Conservation (phyloP, 257 asterid genomes). For the Ilex asprella region DNA sequence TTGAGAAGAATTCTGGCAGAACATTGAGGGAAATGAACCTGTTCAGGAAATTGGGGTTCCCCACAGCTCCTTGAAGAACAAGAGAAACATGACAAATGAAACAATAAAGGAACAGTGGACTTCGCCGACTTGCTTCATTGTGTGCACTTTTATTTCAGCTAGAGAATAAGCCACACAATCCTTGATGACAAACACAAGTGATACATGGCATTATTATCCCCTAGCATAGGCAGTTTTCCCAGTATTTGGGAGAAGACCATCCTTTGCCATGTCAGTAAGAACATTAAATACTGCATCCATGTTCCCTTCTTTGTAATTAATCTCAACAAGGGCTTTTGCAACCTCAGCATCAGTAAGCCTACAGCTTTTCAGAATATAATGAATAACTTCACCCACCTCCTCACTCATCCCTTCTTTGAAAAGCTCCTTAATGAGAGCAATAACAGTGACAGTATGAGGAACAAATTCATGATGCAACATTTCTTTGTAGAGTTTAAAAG, state of each 20-base stretch:
- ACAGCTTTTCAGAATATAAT: conserved; percentile 51
- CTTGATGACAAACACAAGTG: not conserved
- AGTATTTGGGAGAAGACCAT: conserved; percentile 81
- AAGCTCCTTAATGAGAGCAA: conserved; percentile 60
- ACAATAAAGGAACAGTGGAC: too few relatives aligned
- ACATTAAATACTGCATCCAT: conserved; percentile 58
- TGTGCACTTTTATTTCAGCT: too few relatives aligned
- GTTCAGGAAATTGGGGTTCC: too few relatives aligned
- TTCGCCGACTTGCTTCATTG: too few relatives aligned
- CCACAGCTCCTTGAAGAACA: too few relatives aligned
- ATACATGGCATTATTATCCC: not conserved
- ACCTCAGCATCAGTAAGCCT: conserved; percentile 55
- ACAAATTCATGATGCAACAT: conserved; percentile 44
- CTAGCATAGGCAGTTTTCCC: conserved; percentile 28
- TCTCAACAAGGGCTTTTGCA: conserved; percentile 63
- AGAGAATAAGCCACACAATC: too few relatives aligned
- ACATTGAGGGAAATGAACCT: too few relatives aligned
- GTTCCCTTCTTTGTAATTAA: conserved; percentile 73
- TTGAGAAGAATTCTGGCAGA: too few relatives aligned
- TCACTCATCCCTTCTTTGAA: conserved; percentile 50
- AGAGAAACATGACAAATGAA: too few relatives aligned
- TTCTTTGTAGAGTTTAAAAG: conserved; percentile 48
- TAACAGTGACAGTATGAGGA: conserved; percentile 64
- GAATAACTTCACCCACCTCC: conserved; percentile 43
- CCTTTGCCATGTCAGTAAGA: conserved; percentile 71